Evolutionary conservation across 2,329 filamentous ascomycete species (phyloP).

Genomic region (Arthrobotrys musiformis): DNA sequence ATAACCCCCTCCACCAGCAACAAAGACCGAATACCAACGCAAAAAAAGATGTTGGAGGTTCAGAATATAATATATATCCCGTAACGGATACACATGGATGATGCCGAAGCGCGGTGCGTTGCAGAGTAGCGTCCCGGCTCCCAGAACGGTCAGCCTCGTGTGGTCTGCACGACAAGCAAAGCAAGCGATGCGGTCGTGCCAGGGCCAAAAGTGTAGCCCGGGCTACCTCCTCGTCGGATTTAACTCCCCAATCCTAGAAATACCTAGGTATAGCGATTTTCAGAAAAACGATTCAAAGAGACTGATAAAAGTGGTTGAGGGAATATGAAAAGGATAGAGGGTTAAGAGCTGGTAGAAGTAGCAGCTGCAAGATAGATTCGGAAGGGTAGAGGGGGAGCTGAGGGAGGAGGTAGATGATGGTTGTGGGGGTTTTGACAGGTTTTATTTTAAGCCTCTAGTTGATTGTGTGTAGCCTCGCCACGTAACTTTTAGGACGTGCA

Average conservation of each 20-base stretch:
- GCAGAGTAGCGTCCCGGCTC: neutral
- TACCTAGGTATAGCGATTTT: neutral
- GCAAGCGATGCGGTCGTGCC: neutral
- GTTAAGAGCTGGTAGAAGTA: neutral
- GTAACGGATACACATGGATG: constrained; percentile 1
- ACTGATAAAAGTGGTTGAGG: neutral
- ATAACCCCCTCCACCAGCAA: neutral
- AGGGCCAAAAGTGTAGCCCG: constrained; percentile 32
- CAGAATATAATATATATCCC: neutral
- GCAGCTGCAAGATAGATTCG: neutral
- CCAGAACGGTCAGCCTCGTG: neutral
- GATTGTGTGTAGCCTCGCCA: constrained; percentile 1
- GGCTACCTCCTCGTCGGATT: neutral
- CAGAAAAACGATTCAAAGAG: constrained; percentile 5
- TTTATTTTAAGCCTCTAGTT: neutral
- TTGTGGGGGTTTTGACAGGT: neutral
- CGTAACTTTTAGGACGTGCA: neutral
- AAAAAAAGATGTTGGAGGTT: neutral
- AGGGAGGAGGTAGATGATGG: neutral
- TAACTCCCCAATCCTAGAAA: neutral
- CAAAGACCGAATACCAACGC: neutral
- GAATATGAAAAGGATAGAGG: neutral
- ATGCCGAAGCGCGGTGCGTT: neutral
- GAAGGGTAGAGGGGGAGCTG: neutral
- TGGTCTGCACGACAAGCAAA: neutral